Percentiles rank a stretch among this genome's conserved stretches.
These are phyloP conservation scores for Cardamine occulta DNA, from an alignment of 345 rosid species.

Conservation along the genomic window DNA sequence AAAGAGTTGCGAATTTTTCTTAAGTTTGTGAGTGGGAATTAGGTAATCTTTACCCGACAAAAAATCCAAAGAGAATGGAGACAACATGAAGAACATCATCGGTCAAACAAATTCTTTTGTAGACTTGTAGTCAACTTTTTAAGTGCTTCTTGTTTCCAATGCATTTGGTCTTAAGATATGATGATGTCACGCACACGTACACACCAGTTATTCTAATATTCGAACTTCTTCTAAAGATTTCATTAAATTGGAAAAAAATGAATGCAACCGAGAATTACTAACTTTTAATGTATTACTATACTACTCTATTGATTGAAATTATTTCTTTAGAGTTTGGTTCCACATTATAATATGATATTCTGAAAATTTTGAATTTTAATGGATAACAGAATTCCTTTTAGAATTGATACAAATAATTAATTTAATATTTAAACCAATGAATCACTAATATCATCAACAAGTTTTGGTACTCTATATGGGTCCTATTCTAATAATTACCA, in stretches of 20 bases:
- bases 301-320: too few species aligned
- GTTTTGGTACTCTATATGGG: background rate
- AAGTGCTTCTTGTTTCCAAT: conserved; percentile 29
- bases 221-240: background rate
- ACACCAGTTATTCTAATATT: conserved; percentile 2
- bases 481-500: conserved; percentile 18
- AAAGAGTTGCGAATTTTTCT: conserved; percentile 27
- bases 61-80: conserved; percentile 38
- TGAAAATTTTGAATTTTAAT: background rate
- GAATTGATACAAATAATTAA: background rate
- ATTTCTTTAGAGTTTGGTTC: background rate
- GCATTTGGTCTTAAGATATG: conserved; percentile 28
- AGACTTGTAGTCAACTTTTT: conserved; percentile 25
- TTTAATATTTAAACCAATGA: background rate
- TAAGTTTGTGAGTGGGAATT: conserved; percentile 34
- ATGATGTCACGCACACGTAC: conserved; percentile 37
- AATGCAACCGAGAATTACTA: background rate
- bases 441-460: background rate
- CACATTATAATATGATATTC: background rate
- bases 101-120: conserved; percentile 34
- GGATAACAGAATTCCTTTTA: background rate
- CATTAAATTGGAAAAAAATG: background rate
- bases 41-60: conserved; percentile 38
- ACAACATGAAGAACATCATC: conserved; percentile 38
- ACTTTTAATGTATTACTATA: background rate